Evolutionary conservation across 768 basidiomycete genomes (phyloP).

Genomic region (Kwoniella newhampshirensis): DNA sequence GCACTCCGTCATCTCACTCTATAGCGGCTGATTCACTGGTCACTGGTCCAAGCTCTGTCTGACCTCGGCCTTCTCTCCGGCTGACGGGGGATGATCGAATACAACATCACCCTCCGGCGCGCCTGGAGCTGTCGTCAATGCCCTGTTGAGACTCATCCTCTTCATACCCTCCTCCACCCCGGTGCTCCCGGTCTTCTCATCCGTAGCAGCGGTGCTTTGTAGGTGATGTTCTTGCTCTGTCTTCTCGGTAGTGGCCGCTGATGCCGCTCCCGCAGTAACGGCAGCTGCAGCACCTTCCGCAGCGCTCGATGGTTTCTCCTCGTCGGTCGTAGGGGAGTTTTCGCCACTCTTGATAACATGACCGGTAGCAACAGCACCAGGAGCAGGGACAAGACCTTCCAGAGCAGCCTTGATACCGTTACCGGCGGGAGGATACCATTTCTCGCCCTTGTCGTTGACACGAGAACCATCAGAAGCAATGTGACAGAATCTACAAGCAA

Average conservation of each 20-base stretch:
- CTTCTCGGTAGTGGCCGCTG: constrained; percentile 6
- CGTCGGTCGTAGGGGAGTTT: background rate
- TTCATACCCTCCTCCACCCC: constrained; percentile 14
- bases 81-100: constrained; percentile 49
- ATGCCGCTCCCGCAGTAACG: background rate
- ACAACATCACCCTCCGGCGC: constrained; percentile 44
- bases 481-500: constrained; percentile 38
- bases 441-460: constrained; percentile 43
- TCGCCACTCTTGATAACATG: constrained; percentile 9
- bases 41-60: constrained; percentile 9
- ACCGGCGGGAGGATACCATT: constrained; percentile 42
- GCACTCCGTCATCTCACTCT: background rate
- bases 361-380: constrained; percentile 36
- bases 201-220: background rate
- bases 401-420: constrained; percentile 49
- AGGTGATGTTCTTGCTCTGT: background rate
- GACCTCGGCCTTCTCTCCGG: constrained; percentile 38
- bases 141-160: constrained; percentile 17
- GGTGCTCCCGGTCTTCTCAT: background rate
- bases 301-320: background rate
- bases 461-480: constrained; percentile 47
- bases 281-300: background rate
- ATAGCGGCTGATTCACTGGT: background rate
- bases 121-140: constrained; percentile 41
- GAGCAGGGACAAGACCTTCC: constrained; percentile 33